Base-by-base conservation (phyloP, 2,329 filamentous ascomycete genomes). In the Albifimbria verrucaria region DNA sequence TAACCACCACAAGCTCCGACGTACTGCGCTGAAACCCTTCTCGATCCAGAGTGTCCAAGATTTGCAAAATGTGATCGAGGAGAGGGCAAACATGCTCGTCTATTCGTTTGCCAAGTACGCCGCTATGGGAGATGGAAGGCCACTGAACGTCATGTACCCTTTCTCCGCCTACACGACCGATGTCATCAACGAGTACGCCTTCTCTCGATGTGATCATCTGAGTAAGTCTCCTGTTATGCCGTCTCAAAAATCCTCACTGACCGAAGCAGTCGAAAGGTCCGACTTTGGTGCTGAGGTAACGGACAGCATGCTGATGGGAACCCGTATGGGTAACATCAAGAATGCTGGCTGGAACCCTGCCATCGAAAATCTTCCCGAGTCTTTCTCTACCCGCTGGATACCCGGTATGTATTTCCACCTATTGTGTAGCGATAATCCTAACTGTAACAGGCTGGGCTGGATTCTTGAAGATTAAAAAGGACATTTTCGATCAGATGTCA, bases 171-270 rank as follows among this genome's bases (percentile, higher is more conserved):
- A 72, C 48, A 70, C 70, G 43, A 72, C 72, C 52, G 70, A 73
- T 51, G 66, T 72, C 28, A 72, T 73, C 43, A 72, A 72, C 52
- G 70, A 73, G 59, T 73, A 72, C 54, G 65, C 68, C 21, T 72
- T 73, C 62, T 66, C 69, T 52, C 61, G 66, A 49, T 67, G 62
- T 51, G 65, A 69, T 22, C 67, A 68, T 28, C 55, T 71, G 12
- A 59, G 64, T 65, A 60, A 15, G 55, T 55, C 21, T 3, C 15
- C 48, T 25, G 11, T 32, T 9, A 7, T 15, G 9, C 26, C 15
- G 9, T 7, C 26, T 32, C 26, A 32, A 7, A 15, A 32, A 32
- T 15, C 9, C 26, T 32, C 26, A 32, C 26, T 32, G 26, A 32
- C 26, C 26, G 9, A 32, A 23, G n/a, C 39, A 67, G 67, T 70